Conservation (phyloP, 2,329 filamentous ascomycete genomes). For the Penicillium sp. region DNA sequence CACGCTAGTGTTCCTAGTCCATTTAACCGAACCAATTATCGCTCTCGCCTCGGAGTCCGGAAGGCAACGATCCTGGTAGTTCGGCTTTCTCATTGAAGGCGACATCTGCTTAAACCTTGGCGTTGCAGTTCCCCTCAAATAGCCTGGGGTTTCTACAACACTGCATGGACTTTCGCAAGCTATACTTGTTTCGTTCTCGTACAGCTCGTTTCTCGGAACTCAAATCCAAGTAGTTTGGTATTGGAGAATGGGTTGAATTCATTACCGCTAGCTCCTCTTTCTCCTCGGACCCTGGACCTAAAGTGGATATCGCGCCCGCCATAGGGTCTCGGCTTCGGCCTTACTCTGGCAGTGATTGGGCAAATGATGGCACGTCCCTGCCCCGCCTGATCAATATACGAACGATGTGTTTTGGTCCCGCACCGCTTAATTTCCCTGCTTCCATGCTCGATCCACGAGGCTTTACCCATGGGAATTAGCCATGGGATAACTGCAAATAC, state of each 20-base stretch:
- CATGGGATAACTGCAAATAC: not conserved
- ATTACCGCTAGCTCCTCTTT: not conserved
- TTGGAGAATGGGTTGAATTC: not conserved
- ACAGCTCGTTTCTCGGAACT: not conserved
- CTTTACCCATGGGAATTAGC: not conserved
- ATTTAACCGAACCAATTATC: slow-evolving; percentile 19
- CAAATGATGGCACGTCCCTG: not conserved
- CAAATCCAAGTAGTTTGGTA: not conserved
- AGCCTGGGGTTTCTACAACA: not conserved
- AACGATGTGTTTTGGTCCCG: not conserved
- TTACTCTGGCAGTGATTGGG: slow-evolving; percentile 5
- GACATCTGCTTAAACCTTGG: not conserved
- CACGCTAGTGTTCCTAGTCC: slow-evolving; percentile 1
- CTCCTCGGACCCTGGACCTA: slow-evolving; percentile 17
- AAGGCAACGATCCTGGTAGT: not conserved
- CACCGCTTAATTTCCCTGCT: not conserved
- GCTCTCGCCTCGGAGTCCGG: not conserved
- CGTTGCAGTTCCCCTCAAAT: not conserved
- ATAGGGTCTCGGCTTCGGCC: slow-evolving; percentile 9
- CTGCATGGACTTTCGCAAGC: not conserved
- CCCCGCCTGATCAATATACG: slow-evolving; percentile 12
- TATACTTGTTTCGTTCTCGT: not conserved
- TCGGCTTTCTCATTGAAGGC: not conserved
- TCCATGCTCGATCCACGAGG: not conserved
- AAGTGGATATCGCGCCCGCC: slow-evolving; percentile 15